These are phyloP conservation scores for Pseudogymnoascus sp. DNA, from an alignment of 2,329 filamentous ascomycete genomes.

Conservation along the genomic window DNA sequence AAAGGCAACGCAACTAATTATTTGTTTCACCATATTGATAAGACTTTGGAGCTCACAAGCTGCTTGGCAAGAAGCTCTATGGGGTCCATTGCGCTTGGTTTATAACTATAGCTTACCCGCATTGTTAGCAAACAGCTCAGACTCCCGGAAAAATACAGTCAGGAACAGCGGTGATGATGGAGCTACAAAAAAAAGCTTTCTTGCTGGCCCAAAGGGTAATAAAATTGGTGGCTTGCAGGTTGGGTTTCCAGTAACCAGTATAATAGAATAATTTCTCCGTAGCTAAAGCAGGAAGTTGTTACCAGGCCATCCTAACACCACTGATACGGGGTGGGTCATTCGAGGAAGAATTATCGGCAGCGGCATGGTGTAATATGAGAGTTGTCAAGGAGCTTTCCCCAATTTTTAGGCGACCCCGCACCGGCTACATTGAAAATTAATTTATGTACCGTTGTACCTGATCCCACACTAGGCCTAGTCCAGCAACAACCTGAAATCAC, in stretches of 20 bases:
- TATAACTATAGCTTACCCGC: neutral
- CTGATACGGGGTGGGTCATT: neutral
- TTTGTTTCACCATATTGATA: slow-evolving; percentile 3
- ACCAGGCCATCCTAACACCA: neutral
- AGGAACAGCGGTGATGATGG: neutral
- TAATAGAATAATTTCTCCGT: neutral
- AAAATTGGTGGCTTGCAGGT: neutral
- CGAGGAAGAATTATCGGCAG: neutral
- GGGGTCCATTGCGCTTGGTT: neutral
- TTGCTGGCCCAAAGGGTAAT: neutral
- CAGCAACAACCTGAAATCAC: neutral
- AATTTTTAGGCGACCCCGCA: slow-evolving; percentile 3
- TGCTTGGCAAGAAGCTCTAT: neutral
- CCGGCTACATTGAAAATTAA: neutral
- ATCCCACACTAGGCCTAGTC: neutral
- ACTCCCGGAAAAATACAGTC: neutral
- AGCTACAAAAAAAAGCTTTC: neutral
- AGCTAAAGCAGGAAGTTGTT: neutral
- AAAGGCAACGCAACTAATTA: neutral
- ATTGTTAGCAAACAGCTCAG: neutral
- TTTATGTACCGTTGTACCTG: neutral
- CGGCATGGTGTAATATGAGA: neutral
- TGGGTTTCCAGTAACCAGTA: neutral
- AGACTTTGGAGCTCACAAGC: neutral
- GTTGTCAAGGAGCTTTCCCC: neutral